Evolutionary conservation across 2,329 filamentous ascomycete species (phyloP), one percentile per base, ranked within the genome.

Genomic region (Claviceps pusilla): DNA sequence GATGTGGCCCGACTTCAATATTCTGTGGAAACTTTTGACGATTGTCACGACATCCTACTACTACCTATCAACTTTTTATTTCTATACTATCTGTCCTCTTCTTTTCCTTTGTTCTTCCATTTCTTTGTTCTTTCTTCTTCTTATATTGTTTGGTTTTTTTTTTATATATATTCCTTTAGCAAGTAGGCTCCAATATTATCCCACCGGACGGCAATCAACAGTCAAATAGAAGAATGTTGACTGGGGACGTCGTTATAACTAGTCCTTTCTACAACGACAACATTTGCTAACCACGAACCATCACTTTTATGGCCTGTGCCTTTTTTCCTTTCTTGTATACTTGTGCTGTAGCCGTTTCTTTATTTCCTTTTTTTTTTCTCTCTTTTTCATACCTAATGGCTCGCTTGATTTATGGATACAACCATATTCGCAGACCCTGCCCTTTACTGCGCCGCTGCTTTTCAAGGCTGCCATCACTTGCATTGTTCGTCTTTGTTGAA

Each of bases 11-110:
- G 11, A 41, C 19, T 37, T 51, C 41, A 46, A 46, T 33, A 42
- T 48, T 24, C 28, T 35, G 42, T 35, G 28, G 48, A 43, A 48
- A 48, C 14, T 10, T 50, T 50, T 55, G 54, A 55, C 42, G 54
- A 55, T 45, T 39, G 48, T 50, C 24, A 55, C 41, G 54, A 55
- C 39, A 48, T 53, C 33, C 51, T 39, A 42, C 47, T 50, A 33
- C 46, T 55, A 19, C 37, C 29, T 43, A 19, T 19, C 43, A 12
- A 37, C 29, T 19, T 28, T n/a, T 19, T 43, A 33, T 51, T 19
- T 7, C 7, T 24, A 10, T 28, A 19, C 29, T 16, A 14, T 46
- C 7, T 46, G 7, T 31, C 29, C 3, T 10, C 24, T 31, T 16
- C 45, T 47, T 16, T 2, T 16, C 16, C 24, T 7, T 14, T 46